Conservation (phyloP, 2,329 filamentous ascomycete genomes). For the Epichloe gansuensis region DNA sequence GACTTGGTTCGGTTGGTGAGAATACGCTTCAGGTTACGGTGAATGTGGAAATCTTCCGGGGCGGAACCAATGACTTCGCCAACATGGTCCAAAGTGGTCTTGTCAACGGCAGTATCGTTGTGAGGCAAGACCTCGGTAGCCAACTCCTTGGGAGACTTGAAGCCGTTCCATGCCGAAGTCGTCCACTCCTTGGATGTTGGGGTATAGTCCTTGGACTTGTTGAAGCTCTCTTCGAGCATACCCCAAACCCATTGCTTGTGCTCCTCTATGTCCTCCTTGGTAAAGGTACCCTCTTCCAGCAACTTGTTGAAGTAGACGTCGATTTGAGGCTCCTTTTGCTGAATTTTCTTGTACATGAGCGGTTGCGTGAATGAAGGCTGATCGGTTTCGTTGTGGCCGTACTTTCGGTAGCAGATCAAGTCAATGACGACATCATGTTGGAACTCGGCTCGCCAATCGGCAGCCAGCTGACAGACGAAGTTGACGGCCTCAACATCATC, state of each 20-base stretch:
- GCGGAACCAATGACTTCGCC: constrained; percentile 64
- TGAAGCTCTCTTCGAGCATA: constrained; percentile 96
- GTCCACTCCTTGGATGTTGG: constrained; percentile 96
- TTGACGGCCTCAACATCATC: constrained; percentile 98
- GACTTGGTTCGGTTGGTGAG: constrained; percentile 81
- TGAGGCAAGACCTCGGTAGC: constrained; percentile 90
- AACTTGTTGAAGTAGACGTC: constrained; percentile 89
- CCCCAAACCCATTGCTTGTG: constrained; percentile 99
- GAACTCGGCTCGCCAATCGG: constrained; percentile 97
- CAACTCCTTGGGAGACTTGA: constrained; percentile 97
- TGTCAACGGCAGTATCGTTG: constrained; percentile 69
- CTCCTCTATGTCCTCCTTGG: constrained; percentile 93
- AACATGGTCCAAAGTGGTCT: constrained; percentile 64
- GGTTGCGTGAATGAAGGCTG: constrained; percentile 99
- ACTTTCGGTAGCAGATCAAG: constrained; percentile 96
- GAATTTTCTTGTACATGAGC: constrained; percentile 98
- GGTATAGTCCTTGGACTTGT: constrained; percentile 94
- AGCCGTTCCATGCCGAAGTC: constrained; percentile 97
- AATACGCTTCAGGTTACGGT: constrained; percentile 96
- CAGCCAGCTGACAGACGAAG: constrained; percentile 92
- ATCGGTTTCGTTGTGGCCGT: constrained; percentile 98
- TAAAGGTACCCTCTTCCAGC: constrained; percentile 84
- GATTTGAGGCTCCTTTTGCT: constrained; percentile 69
- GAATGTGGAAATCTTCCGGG: constrained; percentile 76
- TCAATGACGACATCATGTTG: constrained; percentile 97